A percentile compares a stretch with the other conserved stretches of the same genome.
phyloP scores from a whole-genome alignment of 768 basidiomycete species.

The Coprinopsis strossmayeri region DNA sequence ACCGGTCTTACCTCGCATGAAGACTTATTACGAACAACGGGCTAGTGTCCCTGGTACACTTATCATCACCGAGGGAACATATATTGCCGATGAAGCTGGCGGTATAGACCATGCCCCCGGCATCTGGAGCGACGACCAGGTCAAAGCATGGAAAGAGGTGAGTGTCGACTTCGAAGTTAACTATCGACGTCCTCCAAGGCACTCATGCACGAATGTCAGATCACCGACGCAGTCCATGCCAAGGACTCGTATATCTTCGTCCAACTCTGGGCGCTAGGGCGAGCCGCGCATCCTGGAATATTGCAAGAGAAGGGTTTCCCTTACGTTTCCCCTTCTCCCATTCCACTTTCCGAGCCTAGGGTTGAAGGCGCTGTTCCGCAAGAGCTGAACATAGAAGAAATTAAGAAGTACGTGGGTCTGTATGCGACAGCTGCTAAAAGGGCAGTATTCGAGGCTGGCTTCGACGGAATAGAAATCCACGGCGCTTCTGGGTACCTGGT shows the following conservation, averaged over 20 bases:
- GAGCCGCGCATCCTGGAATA: conserved; percentile 26
- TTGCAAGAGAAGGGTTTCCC: conserved; percentile 28
- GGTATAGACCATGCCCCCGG: conserved; percentile 36
- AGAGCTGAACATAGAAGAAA: conserved; percentile 37
- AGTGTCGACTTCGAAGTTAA: conserved; percentile 3
- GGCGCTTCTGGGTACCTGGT: conserved; percentile 37
- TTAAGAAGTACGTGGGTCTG: conserved; percentile 34
- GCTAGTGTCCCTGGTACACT: conserved; percentile 43
- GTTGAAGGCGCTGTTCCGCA: conserved; percentile 21
- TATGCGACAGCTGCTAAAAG: conserved; percentile 34
- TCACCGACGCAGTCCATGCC: conserved; percentile 38
- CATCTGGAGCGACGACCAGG: conserved; percentile 44
- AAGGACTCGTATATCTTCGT: conserved; percentile 34
- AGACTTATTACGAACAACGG: conserved; percentile 45
- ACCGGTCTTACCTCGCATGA: conserved; percentile 25
- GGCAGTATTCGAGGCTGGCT: conserved; percentile 50
- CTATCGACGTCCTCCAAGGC: not conserved
- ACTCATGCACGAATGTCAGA: conserved; percentile 14
- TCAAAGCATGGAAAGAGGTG: conserved; percentile 46
- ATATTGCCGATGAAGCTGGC: conserved; percentile 33
- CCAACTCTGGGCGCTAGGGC: conserved; percentile 38
- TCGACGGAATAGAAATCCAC: conserved; percentile 51
- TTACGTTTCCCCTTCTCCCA: conserved; percentile 25
- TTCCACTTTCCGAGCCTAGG: conserved; percentile 14
- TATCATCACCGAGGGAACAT: conserved; percentile 52